Percentiles rank a stretch among this genome's conserved stretches.
phyloP scores from a whole-genome alignment of 495 filamentous ascomycete genomes.

The Ramalina peruviana region DNA sequence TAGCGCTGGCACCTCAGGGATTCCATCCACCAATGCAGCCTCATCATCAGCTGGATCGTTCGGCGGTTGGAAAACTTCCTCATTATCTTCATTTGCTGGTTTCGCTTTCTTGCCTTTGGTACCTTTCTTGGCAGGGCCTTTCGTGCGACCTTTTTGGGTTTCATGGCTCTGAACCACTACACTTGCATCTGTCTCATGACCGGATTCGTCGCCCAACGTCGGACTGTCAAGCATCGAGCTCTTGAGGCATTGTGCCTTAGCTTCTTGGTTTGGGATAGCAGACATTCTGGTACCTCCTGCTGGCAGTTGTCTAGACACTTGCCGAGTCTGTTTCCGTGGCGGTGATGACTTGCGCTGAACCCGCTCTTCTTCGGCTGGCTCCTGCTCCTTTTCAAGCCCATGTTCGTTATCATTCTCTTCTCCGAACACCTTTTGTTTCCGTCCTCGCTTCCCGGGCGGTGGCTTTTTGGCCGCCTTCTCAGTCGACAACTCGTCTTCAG shows the following conservation, averaged over 20 bases:
- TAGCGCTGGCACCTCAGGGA: slow-evolving; percentile 72
- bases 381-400: neutral
- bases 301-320: slow-evolving; percentile 1
- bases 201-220: slow-evolving; percentile 20
- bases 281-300: neutral
- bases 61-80: slow-evolving; percentile 19
- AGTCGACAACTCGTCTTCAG: neutral
- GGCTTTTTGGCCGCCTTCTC: neutral
- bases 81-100: slow-evolving; percentile 11
- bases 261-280: neutral
- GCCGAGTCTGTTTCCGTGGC: neutral
- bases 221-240: slow-evolving; percentile 7
- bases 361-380: neutral
- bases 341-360: neutral
- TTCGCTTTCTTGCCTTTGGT: slow-evolving; percentile 31
- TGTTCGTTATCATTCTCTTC: neutral
- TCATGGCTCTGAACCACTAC: slow-evolving; percentile 16
- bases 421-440: neutral
- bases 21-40: neutral
- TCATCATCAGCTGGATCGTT: neutral
- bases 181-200: slow-evolving; percentile 24
- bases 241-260: neutral
- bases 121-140: slow-evolving; percentile 33
- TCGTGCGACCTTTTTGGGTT: slow-evolving; percentile 26
- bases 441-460: neutral